Evolutionary conservation across 352 stramenopile species (phyloP), one percentile per base, ranked within the genome.

Genomic region (Halophytophthora batemanensis): DNA sequence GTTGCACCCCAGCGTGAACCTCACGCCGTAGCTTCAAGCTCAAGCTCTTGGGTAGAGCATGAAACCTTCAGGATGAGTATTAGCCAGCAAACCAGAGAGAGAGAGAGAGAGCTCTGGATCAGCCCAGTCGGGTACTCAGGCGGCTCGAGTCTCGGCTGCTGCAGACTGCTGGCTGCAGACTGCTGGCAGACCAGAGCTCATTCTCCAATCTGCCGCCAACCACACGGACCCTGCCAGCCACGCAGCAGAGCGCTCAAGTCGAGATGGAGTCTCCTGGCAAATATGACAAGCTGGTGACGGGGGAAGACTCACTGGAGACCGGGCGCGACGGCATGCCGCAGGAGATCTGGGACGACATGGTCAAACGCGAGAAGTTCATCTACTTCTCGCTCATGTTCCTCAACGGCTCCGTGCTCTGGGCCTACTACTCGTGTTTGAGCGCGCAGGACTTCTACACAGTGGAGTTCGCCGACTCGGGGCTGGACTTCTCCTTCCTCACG

Each of bases 301-400:
- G 51, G 33, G 45, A 59, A 12, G 45, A 52, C 10, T 34, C 18
- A 23, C 56, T 59, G 4, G 56, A 42, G 34, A 33, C 38, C 44
- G 44, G 15, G 14, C 55, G 35, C 51, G 61, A 74, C 19, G 53
- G 45, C 31, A 53, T 82, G 11, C 66, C 69, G 15, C 53, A 75
- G 18, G 59, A 77, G 13, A 69, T 79, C 33, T 69, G 59, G 52
- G 57, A 77, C 22, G 68, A 82, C 36, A 52, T 79, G 14, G 34
- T 59, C 19, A 36, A 54, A 43, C 45, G 65, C 45, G 48, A 64
- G 36, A 17, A 18, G 2, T 63, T 59, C 40, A 64, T 83, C 52
- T 80, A 74, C 59, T 79, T 56, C 25, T 59, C 69, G 50, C 64
- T 81, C 57, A 66, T 73, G 52, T 83, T 80, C 57, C 46, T 80